These are phyloP conservation scores for Yamadazyma phyllophila DNA, from an alignment of 805 yeast genomes.

Conservation along the genomic window DNA sequence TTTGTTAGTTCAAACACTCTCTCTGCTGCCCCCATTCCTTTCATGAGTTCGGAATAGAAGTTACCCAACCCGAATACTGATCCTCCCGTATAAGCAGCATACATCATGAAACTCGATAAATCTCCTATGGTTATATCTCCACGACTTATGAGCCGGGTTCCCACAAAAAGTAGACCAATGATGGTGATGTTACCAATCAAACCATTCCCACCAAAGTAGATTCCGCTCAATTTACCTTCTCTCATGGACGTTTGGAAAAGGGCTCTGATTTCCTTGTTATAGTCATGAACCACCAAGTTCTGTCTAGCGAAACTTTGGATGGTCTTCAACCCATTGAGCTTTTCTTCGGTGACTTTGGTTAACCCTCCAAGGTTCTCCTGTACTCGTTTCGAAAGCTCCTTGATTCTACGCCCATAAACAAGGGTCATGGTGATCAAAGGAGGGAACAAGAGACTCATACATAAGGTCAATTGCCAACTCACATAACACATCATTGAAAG, in stretches of 20 bases:
- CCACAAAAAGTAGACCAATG: constrained; percentile 73
- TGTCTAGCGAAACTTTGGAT: constrained; percentile 93
- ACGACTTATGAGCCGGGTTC: constrained; percentile 74
- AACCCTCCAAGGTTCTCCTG: constrained; percentile 84
- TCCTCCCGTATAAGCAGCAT: constrained; percentile 91
- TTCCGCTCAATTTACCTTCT: constrained; percentile 78
- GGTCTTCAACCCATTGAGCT: constrained; percentile 77
- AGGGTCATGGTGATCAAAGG: constrained; percentile 77
- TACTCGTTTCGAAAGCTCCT: constrained; percentile 67
- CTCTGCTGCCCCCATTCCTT: constrained; percentile 95
- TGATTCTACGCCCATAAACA: constrained; percentile 77
- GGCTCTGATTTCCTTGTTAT: constrained; percentile 66
- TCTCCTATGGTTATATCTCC: constrained; percentile 86
- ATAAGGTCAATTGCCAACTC: constrained; percentile 75
- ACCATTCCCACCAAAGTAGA: constrained; percentile 76
- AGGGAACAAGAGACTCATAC: constrained; percentile 79
- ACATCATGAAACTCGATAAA: constrained; percentile 89
- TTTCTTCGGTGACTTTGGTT: constrained; percentile 90
- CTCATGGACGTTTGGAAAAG: constrained; percentile 65
- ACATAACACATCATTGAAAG: constrained; percentile 89
- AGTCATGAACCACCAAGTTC: constrained; percentile 68
- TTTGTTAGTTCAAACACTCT: constrained; percentile 85
- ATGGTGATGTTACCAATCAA: constrained; percentile 80
- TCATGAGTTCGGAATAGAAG: constrained; percentile 92
- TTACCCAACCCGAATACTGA: constrained; percentile 88